These are phyloP conservation scores for Dioscorea dumetorum DNA, from an alignment of 106 monocot genomes.

Conservation along the genomic window DNA sequence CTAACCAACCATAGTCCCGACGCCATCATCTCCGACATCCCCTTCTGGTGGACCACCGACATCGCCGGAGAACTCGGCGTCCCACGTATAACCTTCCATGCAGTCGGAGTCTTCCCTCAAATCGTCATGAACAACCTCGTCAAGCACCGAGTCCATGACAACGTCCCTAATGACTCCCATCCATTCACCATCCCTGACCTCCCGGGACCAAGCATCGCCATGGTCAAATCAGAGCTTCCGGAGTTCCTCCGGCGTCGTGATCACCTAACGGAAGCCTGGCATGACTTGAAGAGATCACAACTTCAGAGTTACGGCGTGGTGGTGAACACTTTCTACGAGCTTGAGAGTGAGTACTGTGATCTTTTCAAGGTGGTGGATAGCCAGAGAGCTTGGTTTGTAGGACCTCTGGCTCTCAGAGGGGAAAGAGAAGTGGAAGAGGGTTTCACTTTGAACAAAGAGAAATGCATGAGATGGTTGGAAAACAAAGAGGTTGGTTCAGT, in stretches of 20 bases:
- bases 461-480: slow-evolving; percentile 10
- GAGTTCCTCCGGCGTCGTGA: not conserved
- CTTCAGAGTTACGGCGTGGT: not conserved
- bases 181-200: slow-evolving; percentile 7
- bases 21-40: slow-evolving; percentile 3
- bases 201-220: not conserved
- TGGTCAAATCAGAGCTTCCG: not conserved
- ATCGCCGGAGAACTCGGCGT: not conserved
- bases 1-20: slow-evolving; percentile 2
- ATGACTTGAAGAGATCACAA: not conserved
- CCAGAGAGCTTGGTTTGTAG: slow-evolving; percentile 8
- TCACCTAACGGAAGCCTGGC: not conserved
- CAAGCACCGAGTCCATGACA: slow-evolving; percentile 1
- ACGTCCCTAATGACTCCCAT: not conserved
- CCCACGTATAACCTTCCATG: slow-evolving; percentile 2
- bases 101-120: slow-evolving; percentile 5
- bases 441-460: not conserved
- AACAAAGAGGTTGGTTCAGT: not conserved
- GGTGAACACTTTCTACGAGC: slow-evolving; percentile 15
- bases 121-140: not conserved
- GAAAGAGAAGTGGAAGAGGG: not conserved
- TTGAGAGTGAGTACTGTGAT: slow-evolving; percentile 9
- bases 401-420: not conserved
- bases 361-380: not conserved
- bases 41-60: slow-evolving; percentile 4